Conservation (phyloP, 2,329 filamentous ascomycete species). For the Ophiostoma populinum region DNA sequence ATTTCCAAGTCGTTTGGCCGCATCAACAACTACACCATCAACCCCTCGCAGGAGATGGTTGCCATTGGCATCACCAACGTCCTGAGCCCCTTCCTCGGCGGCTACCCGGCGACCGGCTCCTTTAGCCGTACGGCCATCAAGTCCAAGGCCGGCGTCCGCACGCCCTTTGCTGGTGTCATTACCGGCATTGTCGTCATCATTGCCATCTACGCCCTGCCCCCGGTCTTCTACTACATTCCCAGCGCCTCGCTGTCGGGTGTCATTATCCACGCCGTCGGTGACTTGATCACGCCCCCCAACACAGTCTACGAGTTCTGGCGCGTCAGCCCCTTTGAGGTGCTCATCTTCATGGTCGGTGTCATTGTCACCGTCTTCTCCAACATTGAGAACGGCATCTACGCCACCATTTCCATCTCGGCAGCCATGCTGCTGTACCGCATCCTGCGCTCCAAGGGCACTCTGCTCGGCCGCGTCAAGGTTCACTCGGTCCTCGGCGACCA, state of each 20-base stretch:
- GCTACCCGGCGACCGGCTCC: constrained; percentile 72
- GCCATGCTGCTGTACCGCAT: constrained; percentile 70
- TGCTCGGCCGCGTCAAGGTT: constrained; percentile 69
- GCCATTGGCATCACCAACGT: constrained; percentile 87
- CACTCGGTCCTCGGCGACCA: constrained; percentile 72
- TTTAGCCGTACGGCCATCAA: constrained; percentile 62
- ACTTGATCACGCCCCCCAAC: constrained; percentile 77
- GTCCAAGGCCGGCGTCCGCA: constrained; percentile 67
- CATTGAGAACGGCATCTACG: constrained; percentile 89
- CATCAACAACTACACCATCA: constrained; percentile 92
- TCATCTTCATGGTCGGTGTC: constrained; percentile 89
- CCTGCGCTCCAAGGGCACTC: constrained; percentile 64
- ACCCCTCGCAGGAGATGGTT: constrained; percentile 91
- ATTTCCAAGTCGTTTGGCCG: constrained; percentile 98
- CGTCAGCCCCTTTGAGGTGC: constrained; percentile 73
- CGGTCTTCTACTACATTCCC: constrained; percentile 70
- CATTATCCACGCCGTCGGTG: constrained; percentile 70
- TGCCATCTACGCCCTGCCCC: constrained; percentile 60
- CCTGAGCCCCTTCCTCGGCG: constrained; percentile 80
- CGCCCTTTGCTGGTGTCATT: constrained; percentile 61
- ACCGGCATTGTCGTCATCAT: constrained; percentile 60
- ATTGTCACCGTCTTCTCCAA: constrained; percentile 72
- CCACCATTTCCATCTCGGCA: constrained; percentile 60
- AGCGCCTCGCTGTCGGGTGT: constrained; percentile 52
- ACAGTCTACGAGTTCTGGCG: constrained; percentile 92